phyloP scores from a whole-genome alignment of 2,329 filamentous ascomycete species.

The Pseudocercospora fuligena region DNA sequence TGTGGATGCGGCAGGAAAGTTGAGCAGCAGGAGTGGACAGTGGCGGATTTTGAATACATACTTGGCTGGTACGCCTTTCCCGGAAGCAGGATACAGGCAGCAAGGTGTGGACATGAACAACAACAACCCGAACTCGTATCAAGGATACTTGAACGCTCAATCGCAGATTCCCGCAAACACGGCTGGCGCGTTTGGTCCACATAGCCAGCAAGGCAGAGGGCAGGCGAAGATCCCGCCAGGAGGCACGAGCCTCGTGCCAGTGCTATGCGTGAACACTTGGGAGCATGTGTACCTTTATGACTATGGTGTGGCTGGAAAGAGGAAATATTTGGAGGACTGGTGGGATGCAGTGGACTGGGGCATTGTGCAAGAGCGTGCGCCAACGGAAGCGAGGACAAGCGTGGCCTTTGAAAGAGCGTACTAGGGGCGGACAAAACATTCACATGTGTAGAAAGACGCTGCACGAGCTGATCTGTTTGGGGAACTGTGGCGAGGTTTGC shows the following conservation, averaged over 20 bases:
- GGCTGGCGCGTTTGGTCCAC: slow-evolving; percentile 47
- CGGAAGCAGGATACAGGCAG: slow-evolving; percentile 79
- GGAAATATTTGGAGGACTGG: slow-evolving; percentile 76
- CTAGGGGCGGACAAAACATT: neutral
- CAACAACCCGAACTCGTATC: slow-evolving; percentile 38
- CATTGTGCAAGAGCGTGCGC: slow-evolving; percentile 56
- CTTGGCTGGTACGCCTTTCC: slow-evolving; percentile 86
- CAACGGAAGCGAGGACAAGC: slow-evolving; percentile 20
- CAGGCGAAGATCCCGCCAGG: slow-evolving; percentile 62
- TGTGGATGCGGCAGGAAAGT: slow-evolving; percentile 39
- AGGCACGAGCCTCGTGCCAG: slow-evolving; percentile 70
- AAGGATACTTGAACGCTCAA: slow-evolving; percentile 30
- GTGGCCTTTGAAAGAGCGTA: slow-evolving; percentile 12
- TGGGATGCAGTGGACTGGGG: slow-evolving; percentile 90
- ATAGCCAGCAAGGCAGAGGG: slow-evolving; percentile 35
- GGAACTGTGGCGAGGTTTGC: neutral
- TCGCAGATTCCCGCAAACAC: slow-evolving; percentile 39
- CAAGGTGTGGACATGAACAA: slow-evolving; percentile 74
- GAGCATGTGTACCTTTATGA: slow-evolving; percentile 90
- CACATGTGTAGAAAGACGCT: neutral
- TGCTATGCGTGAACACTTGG: slow-evolving; percentile 95
- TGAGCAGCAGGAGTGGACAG: slow-evolving; percentile 48
- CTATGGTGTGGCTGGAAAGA: slow-evolving; percentile 78
- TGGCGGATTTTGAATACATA: slow-evolving; percentile 83
- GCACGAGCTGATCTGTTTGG: neutral